These are phyloP conservation scores for Chaetomidium leptoderma DNA, from an alignment of 495 filamentous ascomycete genomes.

Conservation along the genomic window DNA sequence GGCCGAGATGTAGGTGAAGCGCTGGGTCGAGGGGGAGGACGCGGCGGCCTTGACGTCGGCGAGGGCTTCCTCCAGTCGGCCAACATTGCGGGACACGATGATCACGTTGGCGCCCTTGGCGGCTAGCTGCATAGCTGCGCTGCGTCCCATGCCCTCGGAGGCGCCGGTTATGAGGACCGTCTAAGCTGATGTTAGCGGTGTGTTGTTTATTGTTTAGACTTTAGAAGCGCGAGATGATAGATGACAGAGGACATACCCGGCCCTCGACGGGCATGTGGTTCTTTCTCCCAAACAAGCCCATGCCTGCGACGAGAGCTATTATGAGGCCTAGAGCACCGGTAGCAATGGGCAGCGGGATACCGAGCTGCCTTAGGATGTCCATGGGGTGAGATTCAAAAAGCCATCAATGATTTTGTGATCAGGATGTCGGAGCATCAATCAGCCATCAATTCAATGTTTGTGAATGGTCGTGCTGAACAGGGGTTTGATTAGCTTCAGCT, in stretches of 20 bases:
- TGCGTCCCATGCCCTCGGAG: conserved; percentile 87
- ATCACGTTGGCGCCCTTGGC: conserved; percentile 81
- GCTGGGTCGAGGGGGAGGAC: conserved; percentile 57
- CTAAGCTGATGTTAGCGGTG: conserved; percentile 38
- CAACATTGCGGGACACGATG: conserved; percentile 71
- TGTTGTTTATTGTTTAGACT: too few species aligned
- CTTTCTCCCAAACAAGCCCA: conserved; percentile 61
- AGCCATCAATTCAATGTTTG: neutral
- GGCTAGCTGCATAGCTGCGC: conserved; percentile 66
- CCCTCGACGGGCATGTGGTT: conserved; percentile 82
- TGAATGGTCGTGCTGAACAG: neutral
- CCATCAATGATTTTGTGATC: neutral
- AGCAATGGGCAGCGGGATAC: conserved; percentile 16
- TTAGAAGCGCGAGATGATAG: neutral
- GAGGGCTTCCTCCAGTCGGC: conserved; percentile 70
- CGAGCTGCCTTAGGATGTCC: conserved; percentile 18
- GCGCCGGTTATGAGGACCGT: conserved; percentile 85
- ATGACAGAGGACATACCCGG: conserved; percentile 50
- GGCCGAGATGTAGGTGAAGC: conserved; percentile 77
- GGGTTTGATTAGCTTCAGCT: neutral
- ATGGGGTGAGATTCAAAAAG: conserved; percentile 10
- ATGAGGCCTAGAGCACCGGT: conserved; percentile 44
- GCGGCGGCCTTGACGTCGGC: conserved; percentile 60
- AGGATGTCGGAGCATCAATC: neutral
- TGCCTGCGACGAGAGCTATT: conserved; percentile 47